Percentiles rank a stretch among this genome's conserved stretches.
These are phyloP conservation scores for Aquanectria penicillioides DNA, from an alignment of 2,329 filamentous ascomycete species.

Conservation along the genomic window DNA sequence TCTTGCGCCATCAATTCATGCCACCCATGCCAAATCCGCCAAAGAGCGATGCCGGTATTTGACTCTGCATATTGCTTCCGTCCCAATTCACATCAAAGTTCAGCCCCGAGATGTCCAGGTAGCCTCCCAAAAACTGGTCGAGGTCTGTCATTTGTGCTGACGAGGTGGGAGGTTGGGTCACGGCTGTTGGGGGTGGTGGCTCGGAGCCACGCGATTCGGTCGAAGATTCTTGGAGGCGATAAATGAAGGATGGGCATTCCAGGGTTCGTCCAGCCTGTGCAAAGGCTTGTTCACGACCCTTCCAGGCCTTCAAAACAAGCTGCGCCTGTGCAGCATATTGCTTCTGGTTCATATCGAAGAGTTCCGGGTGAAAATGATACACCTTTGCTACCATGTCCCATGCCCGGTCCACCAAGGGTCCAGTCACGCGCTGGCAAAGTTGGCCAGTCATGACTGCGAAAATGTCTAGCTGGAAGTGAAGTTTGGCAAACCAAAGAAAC, in stretches of 20 bases:
- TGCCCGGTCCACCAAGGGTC: slow-evolving; percentile 62
- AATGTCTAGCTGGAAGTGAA: slow-evolving; percentile 66
- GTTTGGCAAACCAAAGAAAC: slow-evolving; percentile 65
- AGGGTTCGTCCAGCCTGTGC: slow-evolving; percentile 49
- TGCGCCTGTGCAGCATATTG: slow-evolving; percentile 56
- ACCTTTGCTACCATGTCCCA: slow-evolving; percentile 60
- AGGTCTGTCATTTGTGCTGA: slow-evolving; percentile 44
- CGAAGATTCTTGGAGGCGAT: slow-evolving; percentile 54
- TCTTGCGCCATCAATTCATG: slow-evolving; percentile 32
- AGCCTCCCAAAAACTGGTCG: slow-evolving; percentile 57
- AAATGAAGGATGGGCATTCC: slow-evolving; percentile 57
- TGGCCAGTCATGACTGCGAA: slow-evolving; percentile 66
- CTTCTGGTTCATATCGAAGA: slow-evolving; percentile 60
- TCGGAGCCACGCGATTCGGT: slow-evolving; percentile 47
- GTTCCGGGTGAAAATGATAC: slow-evolving; percentile 60
- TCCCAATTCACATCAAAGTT: slow-evolving; percentile 59
- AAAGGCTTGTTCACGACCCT: slow-evolving; percentile 56
- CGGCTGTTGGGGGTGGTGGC: slow-evolving; percentile 36
- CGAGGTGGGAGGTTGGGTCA: slow-evolving; percentile 41
- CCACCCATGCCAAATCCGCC: slow-evolving; percentile 42
- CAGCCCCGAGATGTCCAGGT: slow-evolving; percentile 54
- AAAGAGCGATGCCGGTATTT: slow-evolving; percentile 46
- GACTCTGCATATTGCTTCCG: slow-evolving; percentile 39
- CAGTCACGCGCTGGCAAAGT: slow-evolving; percentile 59
- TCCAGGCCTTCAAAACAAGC: slow-evolving; percentile 64